These are phyloP conservation scores for Metschnikowia rubicola DNA, from an alignment of 805 yeast genomes.

Conservation along the genomic window DNA sequence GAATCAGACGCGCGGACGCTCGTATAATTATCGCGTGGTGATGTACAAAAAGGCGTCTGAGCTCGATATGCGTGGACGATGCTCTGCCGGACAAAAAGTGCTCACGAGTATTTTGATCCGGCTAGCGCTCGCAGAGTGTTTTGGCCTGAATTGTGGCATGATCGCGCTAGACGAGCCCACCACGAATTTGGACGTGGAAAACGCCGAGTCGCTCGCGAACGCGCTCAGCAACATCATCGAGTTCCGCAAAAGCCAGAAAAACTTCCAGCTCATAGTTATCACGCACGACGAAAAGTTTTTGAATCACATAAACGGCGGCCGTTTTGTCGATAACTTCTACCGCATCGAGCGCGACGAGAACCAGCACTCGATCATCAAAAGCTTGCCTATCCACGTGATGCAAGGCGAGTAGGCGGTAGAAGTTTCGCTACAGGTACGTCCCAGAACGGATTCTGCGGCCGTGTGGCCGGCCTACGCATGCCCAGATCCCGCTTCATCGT, in stretches of 20 bases:
- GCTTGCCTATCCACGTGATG: constrained; percentile 40
- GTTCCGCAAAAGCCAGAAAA: constrained; percentile 69
- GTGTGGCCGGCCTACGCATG: not conserved
- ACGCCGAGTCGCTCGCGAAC: constrained; percentile 81
- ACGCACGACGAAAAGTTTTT: constrained; percentile 95
- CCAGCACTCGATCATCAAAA: constrained; percentile 71
- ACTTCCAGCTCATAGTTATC: constrained; percentile 91
- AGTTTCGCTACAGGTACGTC: constrained; percentile 4
- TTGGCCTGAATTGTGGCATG: constrained; percentile 92
- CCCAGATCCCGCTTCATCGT: not conserved
- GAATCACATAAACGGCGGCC: constrained; percentile 77
- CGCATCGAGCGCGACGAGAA: constrained; percentile 75
- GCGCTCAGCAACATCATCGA: constrained; percentile 75
- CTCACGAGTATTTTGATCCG: constrained; percentile 88
- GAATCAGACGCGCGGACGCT: constrained; percentile 47
- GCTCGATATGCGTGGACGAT: constrained; percentile 95
- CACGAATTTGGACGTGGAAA: constrained; percentile 87
- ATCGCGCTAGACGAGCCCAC: constrained; percentile 98
- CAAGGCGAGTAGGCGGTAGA: constrained; percentile 25
- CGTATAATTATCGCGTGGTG: constrained; percentile 89
- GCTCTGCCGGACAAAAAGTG: constrained; percentile 97
- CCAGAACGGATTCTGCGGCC: not conserved
- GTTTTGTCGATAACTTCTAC: constrained; percentile 84
- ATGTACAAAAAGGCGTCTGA: constrained; percentile 92
- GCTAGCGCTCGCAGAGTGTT: constrained; percentile 89